Percentiles rank a stretch among this genome's conserved stretches.
These are phyloP conservation scores for Parmelia sp. DNA, from an alignment of 495 filamentous ascomycete genomes.

Conservation along the genomic window DNA sequence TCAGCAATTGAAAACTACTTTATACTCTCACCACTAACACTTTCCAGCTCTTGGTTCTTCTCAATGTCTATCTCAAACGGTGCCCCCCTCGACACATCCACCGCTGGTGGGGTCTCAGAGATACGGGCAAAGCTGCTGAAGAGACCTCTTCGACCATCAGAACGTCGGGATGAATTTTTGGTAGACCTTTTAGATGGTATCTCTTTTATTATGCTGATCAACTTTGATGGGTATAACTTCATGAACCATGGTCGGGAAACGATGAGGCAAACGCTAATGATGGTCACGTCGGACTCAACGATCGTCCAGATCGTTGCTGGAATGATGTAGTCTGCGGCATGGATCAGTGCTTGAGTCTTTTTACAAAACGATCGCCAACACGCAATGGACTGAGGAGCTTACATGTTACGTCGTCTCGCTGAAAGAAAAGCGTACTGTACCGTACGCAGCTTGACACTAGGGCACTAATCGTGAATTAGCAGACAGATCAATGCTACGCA, in stretches of 20 bases:
- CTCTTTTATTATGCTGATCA: constrained; percentile 7
- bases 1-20: neutral
- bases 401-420: constrained; percentile 21
- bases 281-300: constrained; percentile 39
- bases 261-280: constrained; percentile 40
- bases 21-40: neutral
- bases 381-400: neutral
- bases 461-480: constrained; percentile 24
- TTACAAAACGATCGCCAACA: neutral
- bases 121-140: neutral
- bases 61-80: neutral
- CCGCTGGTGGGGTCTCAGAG: neutral
- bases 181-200: neutral
- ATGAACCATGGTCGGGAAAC: constrained; percentile 23
- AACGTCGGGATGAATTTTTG: neutral
- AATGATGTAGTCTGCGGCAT: constrained; percentile 26
- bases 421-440: constrained; percentile 32
- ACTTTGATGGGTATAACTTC: constrained; percentile 21
- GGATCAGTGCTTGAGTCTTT: neutral
- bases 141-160: neutral
- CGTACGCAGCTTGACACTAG: constrained; percentile 32
- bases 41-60: neutral
- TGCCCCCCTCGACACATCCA: neutral
- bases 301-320: constrained; percentile 36
- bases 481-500: neutral